These are phyloP conservation scores for Inga oerstediana DNA, from an alignment of 306 rosid species.

Conservation along the genomic window DNA sequence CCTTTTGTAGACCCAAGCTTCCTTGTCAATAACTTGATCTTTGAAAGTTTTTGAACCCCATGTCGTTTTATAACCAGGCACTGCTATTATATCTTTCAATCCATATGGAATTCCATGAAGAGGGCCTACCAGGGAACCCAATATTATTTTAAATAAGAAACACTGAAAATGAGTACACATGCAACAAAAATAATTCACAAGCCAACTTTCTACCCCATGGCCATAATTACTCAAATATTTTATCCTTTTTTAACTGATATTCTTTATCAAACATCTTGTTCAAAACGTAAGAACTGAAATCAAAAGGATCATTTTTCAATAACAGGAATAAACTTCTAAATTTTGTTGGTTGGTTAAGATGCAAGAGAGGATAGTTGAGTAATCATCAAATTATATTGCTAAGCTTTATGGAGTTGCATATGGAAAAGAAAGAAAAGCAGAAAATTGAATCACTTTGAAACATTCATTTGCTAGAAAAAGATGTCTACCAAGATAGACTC, in stretches of 20 bases:
- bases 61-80: conserved; percentile 74
- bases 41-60: conserved; percentile 78
- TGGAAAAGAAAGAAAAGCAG: background rate
- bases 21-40: conserved; percentile 62
- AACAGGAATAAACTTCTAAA: background rate
- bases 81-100: conserved; percentile 78
- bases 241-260: background rate
- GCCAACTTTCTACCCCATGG: conserved; percentile 9
- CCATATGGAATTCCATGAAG: conserved; percentile 90
- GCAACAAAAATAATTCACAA: background rate
- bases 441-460: conserved; percentile 3
- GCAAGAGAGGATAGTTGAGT: background rate
- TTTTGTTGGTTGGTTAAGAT: conserved; percentile 12
- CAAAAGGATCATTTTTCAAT: background rate
- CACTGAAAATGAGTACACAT: conserved; percentile 9
- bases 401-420: conserved; percentile 13
- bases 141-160: background rate
- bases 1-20: conserved; percentile 85
- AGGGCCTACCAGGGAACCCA: conserved; percentile 54
- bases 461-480: conserved; percentile 17
- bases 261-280: background rate
- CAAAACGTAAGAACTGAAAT: background rate
- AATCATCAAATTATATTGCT: conserved; percentile 8
- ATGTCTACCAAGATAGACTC: conserved; percentile 66
- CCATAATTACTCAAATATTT: conserved; percentile 3